Evolutionary conservation across 331 rosid genomes (phyloP), one percentile per base, ranked within the genome.

Genomic region (Pyrus hybrid): DNA sequence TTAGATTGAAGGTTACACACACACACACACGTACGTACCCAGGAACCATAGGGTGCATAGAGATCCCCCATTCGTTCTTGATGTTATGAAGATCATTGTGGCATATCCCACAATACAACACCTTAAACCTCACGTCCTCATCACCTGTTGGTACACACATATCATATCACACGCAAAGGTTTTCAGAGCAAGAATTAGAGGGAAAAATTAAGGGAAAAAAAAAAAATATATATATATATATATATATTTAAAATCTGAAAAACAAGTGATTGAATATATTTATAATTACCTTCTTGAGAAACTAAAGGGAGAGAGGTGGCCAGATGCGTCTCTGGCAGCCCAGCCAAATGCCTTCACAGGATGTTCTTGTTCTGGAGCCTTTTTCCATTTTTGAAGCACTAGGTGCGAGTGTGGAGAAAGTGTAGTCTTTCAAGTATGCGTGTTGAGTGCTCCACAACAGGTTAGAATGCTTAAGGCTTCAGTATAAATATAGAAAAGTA

Each of bases 21-120:
- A 32, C 2, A 32, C 2, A 35, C 0, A 8, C 0, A 35, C 12
- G 43, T 35, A 16, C 22, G 5, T 79, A 79, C 83, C 83, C 80
- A 1, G 84, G 84, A 63, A 70, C 73, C 14, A 80, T 13, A 21
- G 80, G 80, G 72, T 75, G 70, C 26, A 13, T 3, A 16, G 84
- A 25, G 17, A 68, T 0, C 11, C 88, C 86, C 57, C 70, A 71
- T 0, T 86, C 90, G 20, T 88, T 79, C 71, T 80, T 84, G 56
- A 69, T 73, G 56, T 29, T 67, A 57, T 84, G 83, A 60, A 88
- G 79, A 29, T 86, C 88, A 0, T 83, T 21, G 65, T 86, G 93
- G 68, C 93, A 86, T 33, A 88, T 79, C 14, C 90, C 90, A 69
- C 71, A 80, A 63, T 84, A 88, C 56, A 86, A 75, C 60, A 88